Evolutionary conservation across 108 stramenopile species (phyloP), one percentile per base, ranked within the genome.

Genomic region (Cyclostephanos tholiformis): DNA sequence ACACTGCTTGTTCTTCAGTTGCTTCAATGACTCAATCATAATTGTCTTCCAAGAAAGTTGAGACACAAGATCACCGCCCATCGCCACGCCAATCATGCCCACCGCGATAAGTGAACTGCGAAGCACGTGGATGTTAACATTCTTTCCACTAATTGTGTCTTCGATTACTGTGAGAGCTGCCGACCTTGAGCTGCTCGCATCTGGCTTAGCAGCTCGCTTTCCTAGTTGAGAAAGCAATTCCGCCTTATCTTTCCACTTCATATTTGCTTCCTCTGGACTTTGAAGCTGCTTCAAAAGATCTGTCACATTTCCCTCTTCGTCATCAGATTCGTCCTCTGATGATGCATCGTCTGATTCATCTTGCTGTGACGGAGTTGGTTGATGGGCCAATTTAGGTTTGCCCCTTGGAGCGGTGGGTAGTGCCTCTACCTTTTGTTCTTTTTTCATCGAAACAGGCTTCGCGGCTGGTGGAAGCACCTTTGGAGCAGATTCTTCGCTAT

Each of bases 171-270:
- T 82, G 19, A 87, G 55, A 44, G 84, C 77, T 19, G 56, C 51
- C 17, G 76, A 55, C 51, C 69, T 53, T 13, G 48, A 50, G 19
- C 74, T 67, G 51, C 41, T 50, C 26, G 72, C 71, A 30, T 87
- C 84, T 63, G 63, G 59, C 52, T 60, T 64, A 49, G 77, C 67
- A 22, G 77, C 62, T 29, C 69, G 77, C 55, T 84, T 82, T 10
- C 86, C 86, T 30, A 87, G 38, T 38, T 79, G 67, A 27, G 81
- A 80, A 41, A 87, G 57, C 9, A 87, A 74, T 65, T 87, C 86
- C 39, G 83, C 80, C 77, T 83, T 84, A 52, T 87, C 86, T 50
- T 82, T 84, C 86, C 86, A 87, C 56, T 87, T 87, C 69, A 83
- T 74, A 36, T 57, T 77, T 19, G 62, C 29, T 58, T 56, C 30